These are phyloP conservation scores for Penicillium sp. DNA, from an alignment of 2,329 filamentous ascomycete genomes.

Conservation along the genomic window DNA sequence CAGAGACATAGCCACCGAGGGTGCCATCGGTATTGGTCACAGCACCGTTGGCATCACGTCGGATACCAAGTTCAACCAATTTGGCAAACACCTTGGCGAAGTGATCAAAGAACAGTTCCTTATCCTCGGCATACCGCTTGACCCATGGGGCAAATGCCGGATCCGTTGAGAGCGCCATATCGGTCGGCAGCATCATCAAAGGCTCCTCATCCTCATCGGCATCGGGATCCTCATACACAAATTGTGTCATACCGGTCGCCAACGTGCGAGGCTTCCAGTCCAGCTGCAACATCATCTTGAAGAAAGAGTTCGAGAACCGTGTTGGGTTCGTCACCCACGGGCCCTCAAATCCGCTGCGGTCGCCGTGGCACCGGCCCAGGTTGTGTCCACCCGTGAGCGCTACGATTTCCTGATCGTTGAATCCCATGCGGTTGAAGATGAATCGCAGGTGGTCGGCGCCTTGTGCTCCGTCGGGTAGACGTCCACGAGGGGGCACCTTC, in stretches of 20 bases:
- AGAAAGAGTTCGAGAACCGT: conserved; percentile 59
- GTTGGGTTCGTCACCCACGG: conserved; percentile 62
- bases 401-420: conserved; percentile 61
- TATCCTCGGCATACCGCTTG: conserved; percentile 59
- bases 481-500: conserved; percentile 58
- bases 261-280: conserved; percentile 58
- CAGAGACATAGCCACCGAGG: conserved; percentile 56
- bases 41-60: conserved; percentile 53
- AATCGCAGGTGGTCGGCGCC: conserved; percentile 56
- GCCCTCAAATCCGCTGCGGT: conserved; percentile 58
- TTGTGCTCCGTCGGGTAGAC: conserved; percentile 55
- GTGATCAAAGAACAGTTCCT: conserved; percentile 61
- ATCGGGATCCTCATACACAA: conserved; percentile 60
- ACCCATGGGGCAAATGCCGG: conserved; percentile 56
- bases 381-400: conserved; percentile 58
- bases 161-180: conserved; percentile 59
- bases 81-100: conserved; percentile 61
- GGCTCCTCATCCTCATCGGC: conserved; percentile 49
- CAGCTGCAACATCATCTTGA: conserved; percentile 51
- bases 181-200: conserved; percentile 67
- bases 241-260: conserved; percentile 56
- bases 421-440: conserved; percentile 62
- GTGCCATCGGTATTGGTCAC: conserved; percentile 59
- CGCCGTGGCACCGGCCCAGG: conserved; percentile 55
- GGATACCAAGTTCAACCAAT: conserved; percentile 61